These are phyloP conservation scores for Clonostachys sp. DNA, from an alignment of 2,329 filamentous ascomycete genomes.

Conservation along the genomic window DNA sequence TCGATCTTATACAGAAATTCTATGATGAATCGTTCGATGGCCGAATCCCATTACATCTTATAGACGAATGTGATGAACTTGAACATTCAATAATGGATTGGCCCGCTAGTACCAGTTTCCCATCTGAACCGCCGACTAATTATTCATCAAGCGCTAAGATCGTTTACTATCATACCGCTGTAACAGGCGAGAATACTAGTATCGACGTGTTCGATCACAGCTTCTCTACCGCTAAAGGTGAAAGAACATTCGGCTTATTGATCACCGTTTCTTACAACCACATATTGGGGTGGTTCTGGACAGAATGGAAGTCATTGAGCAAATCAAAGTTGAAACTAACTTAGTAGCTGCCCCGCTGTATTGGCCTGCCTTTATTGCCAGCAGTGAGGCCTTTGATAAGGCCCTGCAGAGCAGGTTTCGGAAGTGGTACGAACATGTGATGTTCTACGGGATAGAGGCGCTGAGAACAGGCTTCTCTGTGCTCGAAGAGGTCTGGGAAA, in stretches of 20 bases:
- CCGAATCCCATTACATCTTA: conserved; percentile 5
- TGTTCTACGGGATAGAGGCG: conserved; percentile 12
- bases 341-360: conserved; percentile 12
- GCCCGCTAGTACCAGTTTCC: too few species aligned
- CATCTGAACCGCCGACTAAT: not conserved
- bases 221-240: too few species aligned
- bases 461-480: conserved; percentile 12
- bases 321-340: conserved; percentile 9
- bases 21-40: not conserved
- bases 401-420: conserved; percentile 9
- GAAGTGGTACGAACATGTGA: conserved; percentile 9
- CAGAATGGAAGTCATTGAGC: conserved; percentile 11
- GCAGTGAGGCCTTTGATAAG: conserved; percentile 10
- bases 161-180: conserved; percentile 5
- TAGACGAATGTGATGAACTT: conserved; percentile 16
- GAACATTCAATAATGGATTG: conserved; percentile 11
- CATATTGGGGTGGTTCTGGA: conserved; percentile 9
- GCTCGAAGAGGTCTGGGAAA: conserved; percentile 10
- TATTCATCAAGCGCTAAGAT: not conserved
- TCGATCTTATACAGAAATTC: conserved; percentile 3
- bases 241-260: conserved; percentile 7
- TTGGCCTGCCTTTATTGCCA: conserved; percentile 15
- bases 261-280: conserved; percentile 8
- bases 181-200: too few species aligned
- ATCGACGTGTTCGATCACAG: too few species aligned